Evolutionary conservation across 441 rosid species (phyloP), one percentile per base, ranked within the genome.

Genomic region (Mallotus japonicus): DNA sequence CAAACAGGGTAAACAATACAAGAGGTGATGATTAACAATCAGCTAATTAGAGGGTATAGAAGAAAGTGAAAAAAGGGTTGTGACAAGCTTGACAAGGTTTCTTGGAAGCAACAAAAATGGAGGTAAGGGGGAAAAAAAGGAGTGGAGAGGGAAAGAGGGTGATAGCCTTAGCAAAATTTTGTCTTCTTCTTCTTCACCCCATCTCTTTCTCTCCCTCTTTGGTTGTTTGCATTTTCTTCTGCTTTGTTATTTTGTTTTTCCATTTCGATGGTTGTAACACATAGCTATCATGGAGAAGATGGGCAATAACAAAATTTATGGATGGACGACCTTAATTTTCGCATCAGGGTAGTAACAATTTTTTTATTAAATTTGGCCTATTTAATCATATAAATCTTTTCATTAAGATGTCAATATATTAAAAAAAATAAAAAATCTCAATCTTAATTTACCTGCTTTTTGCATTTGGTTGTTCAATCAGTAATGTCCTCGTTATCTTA

Each of bases 271-370:
- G 62, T 49, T 14, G 40, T 40, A 7, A 14, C 64, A 70, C 34
- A 46, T 37, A 14, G 57, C 40, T 4, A 59, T 57, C 12, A 40
- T 37, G 19, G 7, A 20, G 49, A 56, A 46, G 42, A 70, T 10
- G 6, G 55, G 3, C 16, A 24, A 65, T 37, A 37, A 37, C 40
- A 59, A 19, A 70, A 20, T 24, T n/a, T 15, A 20, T 70, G 24
- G 8, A 70, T 59, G 73, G 73, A 70, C n/a, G 37, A 59, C 46
- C 73, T 59, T 70, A 22, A 34, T 58, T 70, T 47, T 6, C 66
- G 73, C 32, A 47, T 59, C 1, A 16, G n/a, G 1, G 20, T 15
- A 37, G 19, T 40, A 42, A 24, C 32, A 34, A 32, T 14, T 57
- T 8, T 66, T 46, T 63, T 37, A 3, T 37, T 37, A 37, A 37